phyloP scores from a whole-genome alignment of 805 yeast species.

The Ogataea naganishii region DNA sequence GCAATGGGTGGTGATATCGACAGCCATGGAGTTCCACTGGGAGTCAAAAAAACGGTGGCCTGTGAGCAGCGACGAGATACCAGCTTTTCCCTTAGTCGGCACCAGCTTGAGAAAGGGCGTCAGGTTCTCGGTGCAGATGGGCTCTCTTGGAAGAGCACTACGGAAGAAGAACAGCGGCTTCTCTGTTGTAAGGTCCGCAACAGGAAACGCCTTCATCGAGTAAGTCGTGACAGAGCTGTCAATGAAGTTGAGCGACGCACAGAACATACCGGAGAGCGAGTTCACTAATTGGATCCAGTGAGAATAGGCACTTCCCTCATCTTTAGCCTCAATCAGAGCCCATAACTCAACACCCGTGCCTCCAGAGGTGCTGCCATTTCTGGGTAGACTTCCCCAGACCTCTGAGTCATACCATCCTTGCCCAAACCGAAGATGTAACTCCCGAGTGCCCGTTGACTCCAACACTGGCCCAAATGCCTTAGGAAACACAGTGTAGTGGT shows the following conservation, averaged over 20 bases:
- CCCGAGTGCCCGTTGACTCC: slow-evolving; percentile 55
- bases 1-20: slow-evolving; percentile 63
- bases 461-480: slow-evolving; percentile 72
- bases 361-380: slow-evolving; percentile 64
- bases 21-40: slow-evolving; percentile 88
- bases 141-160: slow-evolving; percentile 90
- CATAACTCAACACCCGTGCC: slow-evolving; percentile 95
- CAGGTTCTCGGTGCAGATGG: slow-evolving; percentile 92
- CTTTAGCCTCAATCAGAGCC: slow-evolving; percentile 68
- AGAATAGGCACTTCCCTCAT: slow-evolving; percentile 42
- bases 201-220: slow-evolving; percentile 37
- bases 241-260: slow-evolving; percentile 89
- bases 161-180: slow-evolving; percentile 46
- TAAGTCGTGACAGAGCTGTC: slow-evolving; percentile 71
- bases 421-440: slow-evolving; percentile 76
- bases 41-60: slow-evolving; percentile 90
- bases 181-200: slow-evolving; percentile 12
- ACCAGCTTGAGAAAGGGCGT: slow-evolving; percentile 87
- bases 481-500: slow-evolving; percentile 68
- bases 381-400: slow-evolving; percentile 77
- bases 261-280: slow-evolving; percentile 81
- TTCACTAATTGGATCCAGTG: slow-evolving; percentile 70
- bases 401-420: slow-evolving; percentile 95
- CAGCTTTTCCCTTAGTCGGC: slow-evolving; percentile 89
- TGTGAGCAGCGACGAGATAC: slow-evolving; percentile 74